Evolutionary conservation across 495 filamentous ascomycete genomes (phyloP).

Genomic region (Collariella sp.): DNA sequence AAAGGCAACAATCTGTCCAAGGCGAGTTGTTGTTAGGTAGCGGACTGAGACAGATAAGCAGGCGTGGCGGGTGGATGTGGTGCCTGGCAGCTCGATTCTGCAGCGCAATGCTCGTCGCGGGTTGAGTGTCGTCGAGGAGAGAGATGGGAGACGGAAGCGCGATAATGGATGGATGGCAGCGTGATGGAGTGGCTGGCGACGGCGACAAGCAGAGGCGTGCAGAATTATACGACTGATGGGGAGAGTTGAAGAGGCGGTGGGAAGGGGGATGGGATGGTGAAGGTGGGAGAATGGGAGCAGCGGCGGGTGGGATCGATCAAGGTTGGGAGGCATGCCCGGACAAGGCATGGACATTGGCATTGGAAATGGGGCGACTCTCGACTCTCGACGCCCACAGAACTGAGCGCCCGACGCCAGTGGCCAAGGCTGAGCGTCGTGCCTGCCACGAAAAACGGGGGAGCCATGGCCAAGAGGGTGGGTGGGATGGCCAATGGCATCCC

Average conservation of each 20-base stretch:
- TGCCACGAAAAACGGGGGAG: constrained; percentile 10
- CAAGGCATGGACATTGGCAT: constrained; percentile 15
- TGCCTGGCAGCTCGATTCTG: constrained; percentile 11
- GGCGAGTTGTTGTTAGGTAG: not conserved
- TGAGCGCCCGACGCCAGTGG: constrained; percentile 21
- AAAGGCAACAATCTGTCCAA: not conserved
- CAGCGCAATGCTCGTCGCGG: constrained; percentile 13
- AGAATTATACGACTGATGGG: constrained; percentile 20
- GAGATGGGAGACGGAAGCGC: too few species aligned
- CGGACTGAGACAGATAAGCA: not conserved
- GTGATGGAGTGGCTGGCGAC: constrained; percentile 12
- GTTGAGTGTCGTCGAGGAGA: not conserved
- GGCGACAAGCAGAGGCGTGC: constrained; percentile 27
- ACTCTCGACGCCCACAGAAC: too few species aligned
- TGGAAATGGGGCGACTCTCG: constrained; percentile 20
- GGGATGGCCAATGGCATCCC: constrained; percentile 17
- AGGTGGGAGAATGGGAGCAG: not conserved
- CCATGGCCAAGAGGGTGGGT: constrained; percentile 11
- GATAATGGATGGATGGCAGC: constrained; percentile 20
- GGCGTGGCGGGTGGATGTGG: not conserved
- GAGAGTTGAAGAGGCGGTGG: constrained; percentile 18
- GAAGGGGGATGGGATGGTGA: not conserved
- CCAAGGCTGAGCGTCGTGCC: constrained; percentile 13
- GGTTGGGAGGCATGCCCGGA: too few species aligned
- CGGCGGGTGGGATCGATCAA: constrained; percentile 4